Evolutionary conservation across 805 yeast species (phyloP).

Genomic region (Hanseniaspora clermontiae): DNA sequence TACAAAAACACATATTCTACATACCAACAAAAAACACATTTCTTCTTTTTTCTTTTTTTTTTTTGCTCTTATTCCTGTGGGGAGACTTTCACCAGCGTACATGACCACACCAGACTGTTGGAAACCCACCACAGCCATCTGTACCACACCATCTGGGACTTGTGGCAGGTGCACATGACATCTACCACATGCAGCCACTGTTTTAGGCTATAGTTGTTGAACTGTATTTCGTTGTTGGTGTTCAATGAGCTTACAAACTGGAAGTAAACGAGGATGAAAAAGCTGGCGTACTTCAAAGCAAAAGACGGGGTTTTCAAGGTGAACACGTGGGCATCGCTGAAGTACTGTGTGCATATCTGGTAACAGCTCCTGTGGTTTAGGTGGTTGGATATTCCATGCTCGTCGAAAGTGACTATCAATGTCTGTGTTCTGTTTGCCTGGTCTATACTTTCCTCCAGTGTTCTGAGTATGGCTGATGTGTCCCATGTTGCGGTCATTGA

Average conservation of each 20-base stretch:
- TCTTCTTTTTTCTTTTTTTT: neutral
- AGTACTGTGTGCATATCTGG: conserved; percentile 24
- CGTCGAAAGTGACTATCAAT: conserved; percentile 66
- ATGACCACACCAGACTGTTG: conserved; percentile 5
- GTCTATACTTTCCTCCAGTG: conserved; percentile 19
- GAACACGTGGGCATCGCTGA: conserved; percentile 16
- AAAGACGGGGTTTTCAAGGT: conserved; percentile 27
- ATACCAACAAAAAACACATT: no score
- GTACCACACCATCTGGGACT: conserved; percentile 90
- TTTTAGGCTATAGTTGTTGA: neutral
- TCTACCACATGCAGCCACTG: neutral
- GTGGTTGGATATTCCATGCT: conserved; percentile 70
- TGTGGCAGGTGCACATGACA: conserved; percentile 32
- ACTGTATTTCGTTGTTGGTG: conserved; percentile 17
- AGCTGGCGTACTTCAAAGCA: conserved; percentile 38
- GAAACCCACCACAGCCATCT: conserved; percentile 74
- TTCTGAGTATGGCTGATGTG: conserved; percentile 24
- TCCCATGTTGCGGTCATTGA: conserved; percentile 62
- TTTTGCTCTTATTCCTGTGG: neutral
- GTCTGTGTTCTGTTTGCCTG: conserved; percentile 3
- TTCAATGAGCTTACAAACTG: neutral
- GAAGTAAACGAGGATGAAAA: conserved; percentile 15
- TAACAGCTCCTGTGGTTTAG: conserved; percentile 67
- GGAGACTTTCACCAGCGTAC: neutral
- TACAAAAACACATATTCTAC: no score